Evolutionary conservation across 2,329 filamentous ascomycete genomes (phyloP), one percentile per base, ranked within the genome.

Genomic region (Cordyceps pruinosa): DNA sequence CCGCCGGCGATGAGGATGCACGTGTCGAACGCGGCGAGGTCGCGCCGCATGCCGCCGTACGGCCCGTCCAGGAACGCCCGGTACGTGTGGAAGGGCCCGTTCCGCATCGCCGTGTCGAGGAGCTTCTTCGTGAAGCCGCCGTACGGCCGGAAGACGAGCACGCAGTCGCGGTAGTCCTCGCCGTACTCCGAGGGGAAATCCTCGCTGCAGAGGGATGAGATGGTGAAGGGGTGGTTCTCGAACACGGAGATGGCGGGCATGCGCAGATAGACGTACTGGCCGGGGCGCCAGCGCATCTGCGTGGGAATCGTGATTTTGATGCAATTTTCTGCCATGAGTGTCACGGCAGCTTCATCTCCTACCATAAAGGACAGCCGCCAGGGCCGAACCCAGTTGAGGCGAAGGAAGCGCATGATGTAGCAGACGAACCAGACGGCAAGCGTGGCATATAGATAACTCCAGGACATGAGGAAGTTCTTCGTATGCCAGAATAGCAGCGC

Each of bases 231-330:
- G 65, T 97, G 94, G 64, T 96, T 97, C 63, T 96, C 90, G 58
- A 97, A 85, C 2, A 95, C 71, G 0, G 91, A 92, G 63, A 97
- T 91, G 1, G 90, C 90, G 0, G 93, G 93, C 87, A 97, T 96
- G 53, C 93, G 85, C 21, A 97, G 79, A 69, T 97, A 97, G 19
- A 97, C 88, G 64, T 95, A 97, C 71, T 97, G 94, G 5, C 93
- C 94, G 0, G 93, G 91, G 67, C 85, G 87, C 93, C 93, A 97
- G 61, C 84, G 86, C 81, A 95, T 89, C 70, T 93, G 90, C 0
- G 93, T 97, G 1, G 93, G 91, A 51, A 97, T 88, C 0, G 93
- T 97, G 63, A 97, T 83, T 70, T 97, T 97, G 74, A 97, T 87
- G n/a, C 90, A 90, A 66, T 95, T 93, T 66, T 97, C 91, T 3